Percentiles rank a stretch among this genome's conserved stretches.
Conservation (phyloP, 495 filamentous ascomycete genomes). For the Hypoxylon lienhwacheense region DNA sequence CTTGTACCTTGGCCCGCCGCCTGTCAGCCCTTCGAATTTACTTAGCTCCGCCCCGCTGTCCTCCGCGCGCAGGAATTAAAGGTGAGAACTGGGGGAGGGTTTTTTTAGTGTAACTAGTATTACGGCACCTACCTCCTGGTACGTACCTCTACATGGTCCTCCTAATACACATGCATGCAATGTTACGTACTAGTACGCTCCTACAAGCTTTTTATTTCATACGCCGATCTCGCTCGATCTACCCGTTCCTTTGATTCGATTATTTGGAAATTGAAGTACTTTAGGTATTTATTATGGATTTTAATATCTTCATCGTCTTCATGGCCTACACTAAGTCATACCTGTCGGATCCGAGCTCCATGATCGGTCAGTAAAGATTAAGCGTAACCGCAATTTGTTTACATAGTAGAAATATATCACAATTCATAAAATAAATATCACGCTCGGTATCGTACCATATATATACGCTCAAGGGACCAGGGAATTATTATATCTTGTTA, state of each 20-base stretch:
- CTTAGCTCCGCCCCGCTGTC: constrained; percentile 31
- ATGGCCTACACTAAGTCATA: no score
- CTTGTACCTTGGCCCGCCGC: constrained; percentile 9
- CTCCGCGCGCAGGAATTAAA: constrained; percentile 26
- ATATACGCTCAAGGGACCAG: constrained; percentile 10
- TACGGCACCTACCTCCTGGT: neutral
- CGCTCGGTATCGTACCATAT: constrained; percentile 6
- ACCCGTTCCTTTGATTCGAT: neutral
- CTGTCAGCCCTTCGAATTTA: constrained; percentile 32
- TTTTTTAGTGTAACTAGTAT: no score
- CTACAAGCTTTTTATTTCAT: neutral
- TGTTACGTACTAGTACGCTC: no score
- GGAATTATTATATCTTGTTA: constrained; percentile 14
- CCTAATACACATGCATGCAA: no score
- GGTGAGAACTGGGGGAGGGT: constrained; percentile 7
- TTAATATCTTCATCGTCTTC: no score
- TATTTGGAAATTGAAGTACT: neutral
- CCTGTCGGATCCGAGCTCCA: no score
- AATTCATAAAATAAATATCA: neutral
- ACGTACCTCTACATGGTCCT: no score
- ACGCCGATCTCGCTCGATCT: constrained; percentile 8
- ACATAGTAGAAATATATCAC: no score
- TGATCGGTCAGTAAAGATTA: no score
- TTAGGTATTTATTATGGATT: no score
- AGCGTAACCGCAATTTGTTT: no score